Evolutionary conservation across 345 rosid genomes (phyloP).

Genomic region (Bretschneidera sinensis): DNA sequence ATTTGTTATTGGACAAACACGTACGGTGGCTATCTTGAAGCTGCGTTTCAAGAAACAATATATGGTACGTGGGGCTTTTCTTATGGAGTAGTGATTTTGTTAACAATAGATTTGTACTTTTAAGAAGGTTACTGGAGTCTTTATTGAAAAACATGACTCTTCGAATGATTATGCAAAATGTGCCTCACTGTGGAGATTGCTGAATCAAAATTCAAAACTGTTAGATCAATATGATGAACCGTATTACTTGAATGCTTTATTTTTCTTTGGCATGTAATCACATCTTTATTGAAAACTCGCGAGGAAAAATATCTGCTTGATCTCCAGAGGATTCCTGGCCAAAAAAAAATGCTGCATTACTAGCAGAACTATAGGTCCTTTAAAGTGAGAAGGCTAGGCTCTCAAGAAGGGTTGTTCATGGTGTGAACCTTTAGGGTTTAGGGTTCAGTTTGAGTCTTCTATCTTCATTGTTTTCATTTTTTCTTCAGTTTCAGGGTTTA

Average conservation of each 20-base stretch:
- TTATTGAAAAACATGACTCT: too few relatives aligned
- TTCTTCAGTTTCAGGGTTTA: too few relatives aligned
- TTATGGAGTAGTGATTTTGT: conserved; percentile 1
- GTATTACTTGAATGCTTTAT: background rate
- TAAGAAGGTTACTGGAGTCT: too few relatives aligned
- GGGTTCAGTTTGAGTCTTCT: too few relatives aligned
- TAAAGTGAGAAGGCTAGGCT: too few relatives aligned
- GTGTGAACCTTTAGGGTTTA: too few relatives aligned
- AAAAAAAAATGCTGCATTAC: conserved; percentile 77
- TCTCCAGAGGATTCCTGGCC: conserved; percentile 71
- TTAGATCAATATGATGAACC: background rate
- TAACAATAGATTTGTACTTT: background rate
- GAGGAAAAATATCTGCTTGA: conserved; percentile 81
- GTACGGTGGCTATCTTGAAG: conserved; percentile 68
- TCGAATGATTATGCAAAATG: too few relatives aligned
- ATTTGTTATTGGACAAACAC: conserved; percentile 77
- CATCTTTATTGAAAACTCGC: conserved; percentile 75
- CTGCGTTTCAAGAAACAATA: conserved; percentile 66
- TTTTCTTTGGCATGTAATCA: background rate
- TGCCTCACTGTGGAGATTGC: too few relatives aligned
- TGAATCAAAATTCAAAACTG: background rate
- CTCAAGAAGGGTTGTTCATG: too few relatives aligned
- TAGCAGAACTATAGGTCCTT: conserved; percentile 68
- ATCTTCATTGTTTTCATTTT: too few relatives aligned
- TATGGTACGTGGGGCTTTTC: conserved; percentile 43